These are phyloP conservation scores for Pseudopithomyces maydicus DNA, from an alignment of 2,329 filamentous ascomycete genomes.

Conservation along the genomic window DNA sequence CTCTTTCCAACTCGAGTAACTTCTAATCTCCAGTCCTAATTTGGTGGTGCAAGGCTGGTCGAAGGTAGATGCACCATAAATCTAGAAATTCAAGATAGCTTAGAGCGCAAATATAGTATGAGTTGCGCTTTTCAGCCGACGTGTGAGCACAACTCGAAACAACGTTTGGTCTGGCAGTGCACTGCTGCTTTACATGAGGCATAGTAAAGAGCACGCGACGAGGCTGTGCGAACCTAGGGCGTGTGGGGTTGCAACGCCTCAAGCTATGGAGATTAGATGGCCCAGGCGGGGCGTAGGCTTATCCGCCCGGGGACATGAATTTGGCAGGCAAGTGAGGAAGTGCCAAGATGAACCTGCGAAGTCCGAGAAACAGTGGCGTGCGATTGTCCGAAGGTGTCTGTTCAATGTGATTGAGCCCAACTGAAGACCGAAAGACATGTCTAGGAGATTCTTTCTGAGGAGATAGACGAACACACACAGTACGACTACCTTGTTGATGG, in stretches of 20 bases:
- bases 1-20: too few species aligned
- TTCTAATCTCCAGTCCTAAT: too few species aligned
- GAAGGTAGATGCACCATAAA: too few species aligned
- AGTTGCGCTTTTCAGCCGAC: background rate
- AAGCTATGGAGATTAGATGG: constrained; percentile 6
- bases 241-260: background rate
- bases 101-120: too few species aligned
- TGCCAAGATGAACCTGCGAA: constrained; percentile 4
- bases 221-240: constrained; percentile 2
- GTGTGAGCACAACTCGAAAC: background rate
- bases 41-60: too few species aligned
- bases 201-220: background rate
- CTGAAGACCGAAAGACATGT: too few species aligned
- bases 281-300: constrained; percentile 3
- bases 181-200: background rate
- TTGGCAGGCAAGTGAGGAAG: background rate
- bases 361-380: constrained; percentile 1
- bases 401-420: too few species aligned
- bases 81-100: too few species aligned
- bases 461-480: background rate
- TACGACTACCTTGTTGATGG: background rate
- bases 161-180: background rate
- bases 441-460: background rate
- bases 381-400: constrained; percentile 2
- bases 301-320: constrained; percentile 8